Base-by-base conservation (phyloP, 2,329 filamentous ascomycete species). In the Neopestalotiopsis sp. region DNA sequence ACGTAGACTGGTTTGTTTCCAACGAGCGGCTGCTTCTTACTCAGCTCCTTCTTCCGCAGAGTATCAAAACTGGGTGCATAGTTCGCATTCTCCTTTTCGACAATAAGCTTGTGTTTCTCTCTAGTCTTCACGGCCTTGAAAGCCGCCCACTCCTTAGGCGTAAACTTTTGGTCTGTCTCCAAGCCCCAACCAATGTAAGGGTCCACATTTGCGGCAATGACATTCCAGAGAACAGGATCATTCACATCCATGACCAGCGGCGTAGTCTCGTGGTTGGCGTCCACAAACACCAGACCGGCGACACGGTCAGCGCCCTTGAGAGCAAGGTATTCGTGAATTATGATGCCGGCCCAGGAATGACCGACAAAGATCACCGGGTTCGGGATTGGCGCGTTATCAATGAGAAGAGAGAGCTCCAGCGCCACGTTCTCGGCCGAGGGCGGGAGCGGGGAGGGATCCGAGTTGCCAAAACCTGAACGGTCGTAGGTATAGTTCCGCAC, bases 11-110 rank as follows among this genome's bases (percentile, higher is more conserved):
- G 73, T 30, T 69, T 74, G 7, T 72, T 64, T 7, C 71, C 73
- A 34, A 77, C 6, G 20, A 78, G 66, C 17, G 77, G 75, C 71
- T 75, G 73, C 30, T 66, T 74, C 38, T 72, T 75, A 30, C 49
- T 40, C 45, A 79, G 32, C 40, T 72, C 67, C 70, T 78, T 80
- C 49, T 72, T 72, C n/a, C 70, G 71, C 58, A 78, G 68, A 1
- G 72, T 78, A 65, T 73, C 72, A 56, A 79, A 78, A 34, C 66
- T 67, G n/a, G 58, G 57, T 3, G 4, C 24, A 20, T 67, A 67
- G 24, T 61, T 14, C 57, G 62, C 66, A 3, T 63, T 24, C 30
- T 67, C 66, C 6, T 56, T 67, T 10, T 40, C 32, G 32, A 1
- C 58, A 32, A 62, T 38, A 34, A 61, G 66, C 20, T 62, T 65